Evolutionary conservation across 2,329 filamentous ascomycete species (phyloP), one percentile per base, ranked within the genome.

Genomic region (Monilinia polystroma): DNA sequence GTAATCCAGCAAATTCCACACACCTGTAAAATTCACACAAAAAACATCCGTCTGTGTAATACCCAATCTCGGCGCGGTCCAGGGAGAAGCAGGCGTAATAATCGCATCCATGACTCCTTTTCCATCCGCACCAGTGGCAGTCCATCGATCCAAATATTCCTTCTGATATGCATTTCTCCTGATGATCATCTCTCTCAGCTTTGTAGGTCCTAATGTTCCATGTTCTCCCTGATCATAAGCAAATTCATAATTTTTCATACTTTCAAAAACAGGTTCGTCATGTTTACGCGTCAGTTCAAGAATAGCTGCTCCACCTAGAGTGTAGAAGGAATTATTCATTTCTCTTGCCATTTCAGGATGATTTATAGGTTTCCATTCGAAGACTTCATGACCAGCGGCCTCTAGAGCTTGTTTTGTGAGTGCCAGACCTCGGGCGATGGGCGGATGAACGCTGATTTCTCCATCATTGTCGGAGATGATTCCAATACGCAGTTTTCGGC

Each of bases 81-180:
- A 79, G 1, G 75, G 74, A 7, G 72, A 71, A 8, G 73, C 64
- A 5, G 78, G 71, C 57, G 73, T 67, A 51, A 79, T 76, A 55
- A 79, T 74, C 1, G 70, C 77, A 71, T 78, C 77, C 72, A 79
- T 76, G 3, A 72, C 67, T 6, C 52, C 63, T 16, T 45, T 45
- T 4, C 64, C 64, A 62, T 62, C 38, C 2, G 14, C 49, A 2
- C 64, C 76, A 0, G 76, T 77, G 11, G 72, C 73, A 29, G 72
- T 75, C 77, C 77, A 79, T 6, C 68, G 67, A 72, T 79, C 78
- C 26, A 78, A 64, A 68, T 78, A 79, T 14, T 68, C 69, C 62
- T 79, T 78, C 64, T 78, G 77, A 23, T 70, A 74, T 63, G 68
- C 70, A 70, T 78, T 78, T 66, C 76, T 72, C 49, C 68, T 68